phyloP scores from a whole-genome alignment of 495 filamentous ascomycete genomes.

The Aspergillus ellipticus region DNA sequence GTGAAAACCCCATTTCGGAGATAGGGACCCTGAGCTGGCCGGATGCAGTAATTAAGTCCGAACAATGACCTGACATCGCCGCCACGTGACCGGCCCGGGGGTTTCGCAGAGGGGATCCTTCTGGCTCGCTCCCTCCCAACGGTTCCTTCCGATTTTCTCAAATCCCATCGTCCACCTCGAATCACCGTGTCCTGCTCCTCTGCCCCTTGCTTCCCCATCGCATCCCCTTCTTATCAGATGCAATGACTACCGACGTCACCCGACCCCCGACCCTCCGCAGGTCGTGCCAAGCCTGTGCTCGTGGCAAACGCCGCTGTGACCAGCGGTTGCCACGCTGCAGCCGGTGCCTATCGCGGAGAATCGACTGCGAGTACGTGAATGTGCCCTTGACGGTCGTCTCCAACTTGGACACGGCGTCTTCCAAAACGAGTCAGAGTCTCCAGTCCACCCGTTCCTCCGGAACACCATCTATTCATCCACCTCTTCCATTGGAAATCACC shows the following conservation, averaged over 20 bases:
- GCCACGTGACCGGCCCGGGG: not conserved
- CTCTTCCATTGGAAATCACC: conserved; percentile 24
- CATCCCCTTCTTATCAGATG: not conserved
- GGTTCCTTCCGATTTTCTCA: not conserved
- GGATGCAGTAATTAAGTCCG: not conserved
- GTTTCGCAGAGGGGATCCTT: too few relatives aligned
- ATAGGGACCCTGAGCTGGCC: not conserved
- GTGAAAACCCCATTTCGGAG: not conserved
- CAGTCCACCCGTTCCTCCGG: not conserved
- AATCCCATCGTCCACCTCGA: not conserved
- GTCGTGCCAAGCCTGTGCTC: conserved; percentile 41
- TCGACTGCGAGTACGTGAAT: conserved; percentile 36
- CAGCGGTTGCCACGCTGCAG: conserved; percentile 34
- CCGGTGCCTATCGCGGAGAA: conserved; percentile 31
- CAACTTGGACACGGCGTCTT: not conserved
- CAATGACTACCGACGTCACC: not conserved
- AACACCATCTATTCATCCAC: conserved; percentile 3
- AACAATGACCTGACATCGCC: not conserved
- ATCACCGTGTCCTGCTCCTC: too few relatives aligned
- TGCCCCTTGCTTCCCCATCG: not conserved
- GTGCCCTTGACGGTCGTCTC: conserved; percentile 17
- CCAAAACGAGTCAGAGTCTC: not conserved
- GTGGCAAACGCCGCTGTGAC: conserved; percentile 45
- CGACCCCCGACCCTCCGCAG: conserved; percentile 19
- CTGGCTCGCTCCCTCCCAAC: not conserved